Base-by-base conservation (phyloP, 2,329 filamentous ascomycete species). In the Xylariales sp. region DNA sequence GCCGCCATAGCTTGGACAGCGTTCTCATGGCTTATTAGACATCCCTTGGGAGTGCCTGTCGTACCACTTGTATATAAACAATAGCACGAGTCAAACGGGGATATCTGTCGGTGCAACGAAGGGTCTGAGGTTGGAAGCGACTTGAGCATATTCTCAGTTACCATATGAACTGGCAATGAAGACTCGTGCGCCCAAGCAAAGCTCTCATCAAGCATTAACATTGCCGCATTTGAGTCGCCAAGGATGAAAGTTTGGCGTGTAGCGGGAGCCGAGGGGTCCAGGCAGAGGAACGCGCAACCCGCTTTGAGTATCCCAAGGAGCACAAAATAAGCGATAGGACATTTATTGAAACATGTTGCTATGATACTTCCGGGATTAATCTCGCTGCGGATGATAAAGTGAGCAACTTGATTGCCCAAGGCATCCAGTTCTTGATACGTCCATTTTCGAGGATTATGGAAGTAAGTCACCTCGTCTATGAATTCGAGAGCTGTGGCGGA, bases 11-110 rank as follows among this genome's bases (percentile, higher is more conserved):
- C 93, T 77, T 97, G 94, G 0, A 97, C 91, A 0, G 92, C 89
- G 77, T 97, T 97, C 59, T 93, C 89, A 75, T 97, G 94, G 0
- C 92, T 97, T 54, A 97, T 89, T 66, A 96, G 89, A 72, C 94
- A 97, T 1, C 93, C 93, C 74, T 97, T 97, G 0, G 94, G 93
- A 0, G 89, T 92, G 2, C 93, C 93, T 0, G 93, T 97, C 0
- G 93, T 97, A 3, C 93, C 93, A 3, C 92, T 95, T 0, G 93
- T 97, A 78, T 97, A 97, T 0, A 97, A 83, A 66, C 93, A 95
- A 76, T 97, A 97, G 72, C 91, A 93, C 0, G 89, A 88, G 71
- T 90, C 86, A 28, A 86, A 81, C 4, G 86, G 79, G 1, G 77
- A 68, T 43, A 83, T 75, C n/a, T 76, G n/a, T 66, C 72, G 36